These are phyloP conservation scores for Apostasia shenzhenica DNA, from an alignment of 106 monocot species.

Conservation along the genomic window DNA sequence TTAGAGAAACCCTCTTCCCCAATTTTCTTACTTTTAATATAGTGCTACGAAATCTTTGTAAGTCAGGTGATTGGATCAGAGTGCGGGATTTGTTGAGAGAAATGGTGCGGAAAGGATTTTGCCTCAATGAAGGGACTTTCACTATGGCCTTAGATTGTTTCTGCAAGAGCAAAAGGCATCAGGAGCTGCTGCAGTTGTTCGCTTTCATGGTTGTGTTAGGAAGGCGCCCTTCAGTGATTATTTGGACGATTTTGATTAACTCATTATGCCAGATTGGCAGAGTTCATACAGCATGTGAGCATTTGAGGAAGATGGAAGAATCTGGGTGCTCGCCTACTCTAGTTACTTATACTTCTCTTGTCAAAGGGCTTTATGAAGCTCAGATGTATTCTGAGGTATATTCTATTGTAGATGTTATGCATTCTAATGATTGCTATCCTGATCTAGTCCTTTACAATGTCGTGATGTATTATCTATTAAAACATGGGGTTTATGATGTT, in stretches of 20 bases:
- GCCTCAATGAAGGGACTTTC: conserved; percentile 24
- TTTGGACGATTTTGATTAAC: conserved; percentile 58
- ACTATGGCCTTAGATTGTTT: conserved; percentile 27
- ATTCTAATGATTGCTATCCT: conserved; percentile 24
- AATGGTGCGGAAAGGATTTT: conserved; percentile 29
- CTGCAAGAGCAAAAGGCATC: conserved; percentile 22
- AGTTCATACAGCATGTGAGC: conserved; percentile 26
- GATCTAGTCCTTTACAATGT: conserved; percentile 57
- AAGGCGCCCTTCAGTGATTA: conserved; percentile 11
- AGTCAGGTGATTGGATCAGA: conserved; percentile 26
- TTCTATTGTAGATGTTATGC: conserved; percentile 37
- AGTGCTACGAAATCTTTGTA: conserved; percentile 32
- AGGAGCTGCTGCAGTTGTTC: conserved; percentile 32
- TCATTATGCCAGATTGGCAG: conserved; percentile 18
- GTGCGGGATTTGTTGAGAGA: conserved; percentile 23
- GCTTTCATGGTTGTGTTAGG: conserved; percentile 46
- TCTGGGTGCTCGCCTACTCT: conserved; percentile 42
- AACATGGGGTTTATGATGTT: conserved; percentile 34
- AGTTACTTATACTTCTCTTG: conserved; percentile 47
- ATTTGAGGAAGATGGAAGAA: conserved; percentile 41
- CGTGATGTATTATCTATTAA: conserved; percentile 42
- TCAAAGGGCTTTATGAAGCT: conserved; percentile 43
- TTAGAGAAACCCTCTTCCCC: conserved; percentile 8
- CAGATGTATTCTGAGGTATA: conserved; percentile 15
- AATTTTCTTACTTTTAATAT: conserved; percentile 48